Evolutionary conservation across 768 basidiomycete species (phyloP).

Genomic region (Daedaleopsis sinensis): DNA sequence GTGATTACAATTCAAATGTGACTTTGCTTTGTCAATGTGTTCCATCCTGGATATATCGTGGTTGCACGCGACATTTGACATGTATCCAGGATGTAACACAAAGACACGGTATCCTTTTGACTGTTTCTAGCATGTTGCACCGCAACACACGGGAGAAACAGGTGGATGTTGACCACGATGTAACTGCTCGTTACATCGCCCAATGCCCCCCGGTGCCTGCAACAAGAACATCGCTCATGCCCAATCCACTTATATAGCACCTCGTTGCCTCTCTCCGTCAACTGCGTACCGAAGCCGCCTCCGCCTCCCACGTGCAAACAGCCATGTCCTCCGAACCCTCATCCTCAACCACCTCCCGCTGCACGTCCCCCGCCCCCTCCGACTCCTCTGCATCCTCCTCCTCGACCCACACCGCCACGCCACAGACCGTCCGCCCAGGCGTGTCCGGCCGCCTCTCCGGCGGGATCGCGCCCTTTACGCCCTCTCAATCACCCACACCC

Average conservation of each 20-base stretch:
- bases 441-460: conserved; percentile 32
- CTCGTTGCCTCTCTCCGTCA: conserved; percentile 23
- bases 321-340: conserved; percentile 38
- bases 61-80: too few relatives aligned
- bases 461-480: conserved; percentile 26
- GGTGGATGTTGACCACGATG: too few relatives aligned
- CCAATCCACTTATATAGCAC: conserved; percentile 10
- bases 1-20: too few relatives aligned
- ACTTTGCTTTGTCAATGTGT: too few relatives aligned
- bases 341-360: conserved; percentile 59
- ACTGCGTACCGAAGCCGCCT: conserved; percentile 26
- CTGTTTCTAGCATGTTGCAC: too few relatives aligned
- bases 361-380: conserved; percentile 36
- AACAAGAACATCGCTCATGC: too few relatives aligned
- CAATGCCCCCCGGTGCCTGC: too few relatives aligned
- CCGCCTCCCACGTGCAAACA: conserved; percentile 31
- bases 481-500: conserved; percentile 26
- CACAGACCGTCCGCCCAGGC: conserved; percentile 34
- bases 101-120: too few relatives aligned
- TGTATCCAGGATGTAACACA: too few relatives aligned
- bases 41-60: too few relatives aligned
- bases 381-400: conserved; percentile 67
- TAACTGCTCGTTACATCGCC: too few relatives aligned
- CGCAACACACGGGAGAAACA: too few relatives aligned
- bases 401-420: conserved; percentile 74